Evolutionary conservation across 2,329 filamentous ascomycete species (phyloP), one percentile per base, ranked within the genome.

Genomic region (Botrytis deweyae): DNA sequence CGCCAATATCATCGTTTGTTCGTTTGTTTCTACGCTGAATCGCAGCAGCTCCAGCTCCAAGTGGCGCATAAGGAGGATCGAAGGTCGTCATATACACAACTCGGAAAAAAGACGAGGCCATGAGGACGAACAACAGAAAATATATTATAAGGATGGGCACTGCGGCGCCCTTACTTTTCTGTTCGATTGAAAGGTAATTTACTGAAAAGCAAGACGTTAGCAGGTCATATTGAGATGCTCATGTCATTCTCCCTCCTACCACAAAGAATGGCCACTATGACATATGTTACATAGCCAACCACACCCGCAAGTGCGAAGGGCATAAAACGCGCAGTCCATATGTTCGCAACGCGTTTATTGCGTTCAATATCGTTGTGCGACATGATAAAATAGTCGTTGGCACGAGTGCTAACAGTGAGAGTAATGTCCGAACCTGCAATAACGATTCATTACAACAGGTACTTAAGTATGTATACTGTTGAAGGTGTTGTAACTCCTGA

Each of bases 1-100:
- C 75, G 36, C 75, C 76, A 72, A 79, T 77, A 10, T 73, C 77
- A 74, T 76, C 70, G 40, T 74, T 72, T 65, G 81, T 79, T 49
- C 77, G 80, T 42, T 78, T 73, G 75, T 75, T 64, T 77, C 75
- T 33, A 76, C 68, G 40, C 75, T 74, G 65, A 40, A 78, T 74
- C 33, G 73, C 72, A 72, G 74, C 68, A 65, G 75, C 79, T 58
- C 78, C 81, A 72, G 85, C 82, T n/a, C 88, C 89, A 46, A 92
- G 87, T 0, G 93, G 91, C 0, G 95, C 87, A 72, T 94, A 88
- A 6, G 93, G 95, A 0, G 94, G 92, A 77, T 94, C 88, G 77
- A 85, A 85, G 74, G 89, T 87, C 69, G 97, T 90, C 49, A 88
- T 87, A 76, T 90, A 84, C 61, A 95, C 82, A 16, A 95, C 87